Evolutionary conservation across 1,284 basidiomycete species (phyloP).

Genomic region (Ustilago bromivora): DNA sequence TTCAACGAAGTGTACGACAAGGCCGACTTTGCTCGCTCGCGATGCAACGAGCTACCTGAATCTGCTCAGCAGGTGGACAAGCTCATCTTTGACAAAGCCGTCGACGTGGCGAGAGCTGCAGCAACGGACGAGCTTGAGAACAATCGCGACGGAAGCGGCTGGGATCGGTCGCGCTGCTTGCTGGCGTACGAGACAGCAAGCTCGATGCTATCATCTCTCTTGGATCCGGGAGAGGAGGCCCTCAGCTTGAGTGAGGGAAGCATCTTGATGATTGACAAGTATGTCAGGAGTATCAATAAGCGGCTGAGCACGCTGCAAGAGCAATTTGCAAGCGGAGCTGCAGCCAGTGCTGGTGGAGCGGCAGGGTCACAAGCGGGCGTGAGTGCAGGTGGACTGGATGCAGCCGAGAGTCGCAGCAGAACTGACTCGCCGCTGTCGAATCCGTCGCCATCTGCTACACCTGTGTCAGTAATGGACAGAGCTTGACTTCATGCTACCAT

Average conservation of each 20-base stretch:
- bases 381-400: slow-evolving; percentile 24
- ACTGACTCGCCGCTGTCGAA: slow-evolving; percentile 29
- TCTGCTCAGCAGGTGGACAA: slow-evolving; percentile 72
- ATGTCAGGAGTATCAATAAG: slow-evolving; percentile 64
- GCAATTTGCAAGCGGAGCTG: slow-evolving; percentile 27
- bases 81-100: slow-evolving; percentile 74
- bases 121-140: slow-evolving; percentile 86
- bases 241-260: slow-evolving; percentile 58
- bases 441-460: slow-evolving; percentile 18
- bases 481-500: not conserved
- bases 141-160: slow-evolving; percentile 72
- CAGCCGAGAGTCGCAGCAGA: slow-evolving; percentile 30
- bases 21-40: slow-evolving; percentile 73
- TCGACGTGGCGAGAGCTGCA: slow-evolving; percentile 82
- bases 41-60: slow-evolving; percentile 72
- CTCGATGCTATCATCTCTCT: slow-evolving; percentile 89
- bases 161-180: slow-evolving; percentile 82
- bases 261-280: slow-evolving; percentile 64
- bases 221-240: slow-evolving; percentile 87
- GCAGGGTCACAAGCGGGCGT: slow-evolving; percentile 1
- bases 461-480: slow-evolving; percentile 9
- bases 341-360: slow-evolving; percentile 2
- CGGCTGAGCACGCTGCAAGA: slow-evolving; percentile 55
- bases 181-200: slow-evolving; percentile 93
- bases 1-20: slow-evolving; percentile 76